Evolutionary conservation across 2,329 filamentous ascomycete genomes (phyloP), one percentile per base, ranked within the genome.

Genomic region (Epichloe glyceriae): DNA sequence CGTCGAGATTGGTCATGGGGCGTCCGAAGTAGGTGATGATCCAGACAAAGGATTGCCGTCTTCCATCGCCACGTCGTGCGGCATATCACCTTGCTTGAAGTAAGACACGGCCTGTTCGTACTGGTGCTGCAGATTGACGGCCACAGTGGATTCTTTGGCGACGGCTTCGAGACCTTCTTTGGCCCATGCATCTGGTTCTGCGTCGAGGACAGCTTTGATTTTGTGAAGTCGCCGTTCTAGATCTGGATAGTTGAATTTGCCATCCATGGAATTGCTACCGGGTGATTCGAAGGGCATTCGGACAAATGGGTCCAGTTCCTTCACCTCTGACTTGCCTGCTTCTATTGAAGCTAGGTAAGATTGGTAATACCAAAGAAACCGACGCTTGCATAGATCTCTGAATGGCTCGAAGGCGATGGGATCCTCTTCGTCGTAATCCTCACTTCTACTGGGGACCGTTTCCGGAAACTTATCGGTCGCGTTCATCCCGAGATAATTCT

Each of bases 321-420:
- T 75, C 50, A 83, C 78, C 57, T 86, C 80, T 26, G 71, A 65
- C 58, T 74, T 77, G 30, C 83, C 85, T 53, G 81, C 75, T 38
- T 81, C 74, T 48, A 95, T 82, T 1, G 84, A 77, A 3, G 76
- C 71, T 20, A 93, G 71, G 62, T 97, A 97, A 3, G 86, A 86
- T 57, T 94, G 86, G 65, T 87, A 95, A 68, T 97, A 97, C 93
- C 93, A 97, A 14, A 97, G 72, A 63, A 97, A 96, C 1, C 90
- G 82, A 38, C 86, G 82, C 68, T 97, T 97, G 74, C 85, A 87
- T 5, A 95, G 73, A 61, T 97, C 91, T 57, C 82, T 84, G 70
- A 97, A 97, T 0, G 89, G 88, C 57, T 95, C 86, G 65, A 88
- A 95, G 0, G 79, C 75, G 1, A 79, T 62, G 7, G 61, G 67